phyloP scores from a whole-genome alignment of 495 filamentous ascomycete genomes.

The Aspergillus affinis region DNA sequence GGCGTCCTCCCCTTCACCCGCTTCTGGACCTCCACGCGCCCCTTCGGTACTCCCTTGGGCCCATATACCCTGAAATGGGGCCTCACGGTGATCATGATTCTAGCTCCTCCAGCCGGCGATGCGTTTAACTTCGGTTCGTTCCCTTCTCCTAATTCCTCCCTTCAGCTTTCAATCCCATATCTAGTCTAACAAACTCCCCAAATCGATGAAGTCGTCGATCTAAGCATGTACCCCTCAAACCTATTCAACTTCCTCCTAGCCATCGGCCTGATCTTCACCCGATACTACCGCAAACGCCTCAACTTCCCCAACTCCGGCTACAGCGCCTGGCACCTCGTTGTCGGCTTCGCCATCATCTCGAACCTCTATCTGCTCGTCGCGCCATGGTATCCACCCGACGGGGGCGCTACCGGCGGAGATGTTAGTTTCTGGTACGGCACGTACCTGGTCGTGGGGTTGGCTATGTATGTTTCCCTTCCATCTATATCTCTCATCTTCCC shows the following conservation, averaged over 20 bases:
- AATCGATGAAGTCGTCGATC: no score
- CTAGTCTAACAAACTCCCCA: not conserved
- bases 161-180: not conserved
- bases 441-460: slow-evolving; percentile 57
- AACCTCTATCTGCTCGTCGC: slow-evolving; percentile 58
- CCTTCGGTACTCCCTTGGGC: slow-evolving; percentile 61
- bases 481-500: no score
- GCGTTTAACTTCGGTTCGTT: slow-evolving; percentile 59
- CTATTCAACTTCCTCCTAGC: slow-evolving; percentile 56
- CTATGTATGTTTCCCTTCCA: slow-evolving; percentile 45
- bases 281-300: slow-evolving; percentile 48
- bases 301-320: slow-evolving; percentile 47
- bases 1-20: slow-evolving; percentile 62
- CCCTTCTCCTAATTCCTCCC: not conserved
- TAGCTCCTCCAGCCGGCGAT: slow-evolving; percentile 66
- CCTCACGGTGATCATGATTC: slow-evolving; percentile 62
- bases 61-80: slow-evolving; percentile 60
- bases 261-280: slow-evolving; percentile 53
- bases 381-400: slow-evolving; percentile 65
- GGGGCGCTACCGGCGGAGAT: slow-evolving; percentile 54
- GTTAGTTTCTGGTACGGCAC: slow-evolving; percentile 70
- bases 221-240: slow-evolving; percentile 51
- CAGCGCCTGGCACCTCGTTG: slow-evolving; percentile 51
- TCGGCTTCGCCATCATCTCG: slow-evolving; percentile 55
- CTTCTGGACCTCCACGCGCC: slow-evolving; percentile 63